A percentile compares a stretch with the other conserved stretches of the same genome.
phyloP scores from a whole-genome alignment of 371 early-diverging fungal species.

The Parasitella parasitica region DNA sequence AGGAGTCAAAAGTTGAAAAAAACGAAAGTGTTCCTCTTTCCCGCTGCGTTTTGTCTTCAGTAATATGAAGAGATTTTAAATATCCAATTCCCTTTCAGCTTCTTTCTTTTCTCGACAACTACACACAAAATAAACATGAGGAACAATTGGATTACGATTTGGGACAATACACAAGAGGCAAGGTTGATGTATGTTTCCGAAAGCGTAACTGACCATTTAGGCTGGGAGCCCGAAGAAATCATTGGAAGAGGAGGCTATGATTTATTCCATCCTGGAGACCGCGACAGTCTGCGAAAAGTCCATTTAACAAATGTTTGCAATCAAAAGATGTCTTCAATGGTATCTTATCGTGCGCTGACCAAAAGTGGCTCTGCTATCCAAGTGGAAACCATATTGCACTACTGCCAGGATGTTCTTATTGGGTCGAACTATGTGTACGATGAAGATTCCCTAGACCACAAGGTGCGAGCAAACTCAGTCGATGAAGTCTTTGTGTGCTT shows the following conservation, averaged over 20 bases:
- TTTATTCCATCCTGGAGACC: slow-evolving; percentile 47
- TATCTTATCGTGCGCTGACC: slow-evolving; percentile 29
- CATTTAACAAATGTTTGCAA: slow-evolving; percentile 48
- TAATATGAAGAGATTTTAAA: neutral
- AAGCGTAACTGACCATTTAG: slow-evolving; percentile 49
- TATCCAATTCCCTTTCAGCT: neutral
- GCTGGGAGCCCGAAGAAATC: slow-evolving; percentile 54
- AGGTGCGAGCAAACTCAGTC: slow-evolving; percentile 35
- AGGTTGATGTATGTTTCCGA: slow-evolving; percentile 49
- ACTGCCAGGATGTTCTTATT: slow-evolving; percentile 38
- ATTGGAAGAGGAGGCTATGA: slow-evolving; percentile 47
- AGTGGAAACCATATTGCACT: slow-evolving; percentile 40
- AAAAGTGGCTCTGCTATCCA: slow-evolving; percentile 30
- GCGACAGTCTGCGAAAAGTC: slow-evolving; percentile 28
- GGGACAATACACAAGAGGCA: slow-evolving; percentile 50
- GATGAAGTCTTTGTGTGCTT: slow-evolving; percentile 31
- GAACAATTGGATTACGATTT: slow-evolving; percentile 56
- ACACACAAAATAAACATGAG: neutral
- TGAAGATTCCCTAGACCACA: slow-evolving; percentile 25
- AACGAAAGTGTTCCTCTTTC: neutral
- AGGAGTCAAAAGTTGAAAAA: neutral
- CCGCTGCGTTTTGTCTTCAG: neutral
- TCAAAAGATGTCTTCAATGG: slow-evolving; percentile 48
- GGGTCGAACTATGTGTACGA: slow-evolving; percentile 30
- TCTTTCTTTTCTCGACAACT: neutral